phyloP scores from a whole-genome alignment of 208 protist genomes.

The Wallacemonas rigidus region DNA sequence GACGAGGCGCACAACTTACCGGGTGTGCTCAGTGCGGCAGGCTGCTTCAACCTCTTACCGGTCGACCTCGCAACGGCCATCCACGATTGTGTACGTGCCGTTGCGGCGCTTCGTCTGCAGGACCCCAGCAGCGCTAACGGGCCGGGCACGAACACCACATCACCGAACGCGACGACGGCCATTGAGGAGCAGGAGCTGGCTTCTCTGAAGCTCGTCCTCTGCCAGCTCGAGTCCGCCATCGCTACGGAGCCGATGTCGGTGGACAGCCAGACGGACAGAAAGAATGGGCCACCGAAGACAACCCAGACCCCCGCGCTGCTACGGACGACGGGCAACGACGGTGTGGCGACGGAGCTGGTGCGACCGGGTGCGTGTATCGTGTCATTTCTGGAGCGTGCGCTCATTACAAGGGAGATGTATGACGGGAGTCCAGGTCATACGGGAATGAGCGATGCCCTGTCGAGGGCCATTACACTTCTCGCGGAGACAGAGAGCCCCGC shows the following conservation, averaged over 20 bases:
- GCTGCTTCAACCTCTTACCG: constrained; percentile 66
- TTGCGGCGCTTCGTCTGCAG: constrained; percentile 53
- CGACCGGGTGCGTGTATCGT: constrained; percentile 64
- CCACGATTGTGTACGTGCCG: constrained; percentile 73
- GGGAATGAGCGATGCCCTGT: constrained; percentile 65
- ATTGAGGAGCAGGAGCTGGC: constrained; percentile 69
- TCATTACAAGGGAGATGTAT: constrained; percentile 79
- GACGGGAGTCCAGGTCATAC: constrained; percentile 25
- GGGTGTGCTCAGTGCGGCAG: constrained; percentile 56
- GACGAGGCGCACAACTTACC: constrained; percentile 98
- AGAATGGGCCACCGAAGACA: too few relatives aligned
- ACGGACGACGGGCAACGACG: too few relatives aligned
- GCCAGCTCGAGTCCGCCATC: constrained; percentile 53
- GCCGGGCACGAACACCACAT: background rate
- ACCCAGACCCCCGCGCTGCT: too few relatives aligned
- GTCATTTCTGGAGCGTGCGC: constrained; percentile 61
- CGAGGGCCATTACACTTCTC: constrained; percentile 64
- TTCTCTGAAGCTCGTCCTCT: constrained; percentile 77
- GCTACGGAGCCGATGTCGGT: constrained; percentile 31
- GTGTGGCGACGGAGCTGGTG: constrained; percentile 48
- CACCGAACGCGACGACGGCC: constrained; percentile 13
- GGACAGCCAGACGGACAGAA: background rate
- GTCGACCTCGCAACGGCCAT: constrained; percentile 79
- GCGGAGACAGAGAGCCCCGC: constrained; percentile 61
- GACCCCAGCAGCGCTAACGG: background rate